Percentiles rank a stretch among this genome's conserved stretches.
Conservation (phyloP, 225 moss, liverwort and hornwort species). For the Neckera pumila region DNA sequence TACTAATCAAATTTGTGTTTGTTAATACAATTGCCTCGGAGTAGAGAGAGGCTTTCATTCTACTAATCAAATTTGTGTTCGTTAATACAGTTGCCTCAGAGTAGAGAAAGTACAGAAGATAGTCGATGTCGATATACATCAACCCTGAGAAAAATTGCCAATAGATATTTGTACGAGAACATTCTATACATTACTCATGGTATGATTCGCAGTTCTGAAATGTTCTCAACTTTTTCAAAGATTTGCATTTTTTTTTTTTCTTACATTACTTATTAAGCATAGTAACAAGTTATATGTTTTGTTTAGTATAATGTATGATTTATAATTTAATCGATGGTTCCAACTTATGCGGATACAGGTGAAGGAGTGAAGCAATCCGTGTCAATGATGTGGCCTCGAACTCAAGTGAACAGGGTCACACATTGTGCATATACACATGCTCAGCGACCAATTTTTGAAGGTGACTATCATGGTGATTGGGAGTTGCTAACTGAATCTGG, state of each 20-base stretch:
- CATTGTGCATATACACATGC: slow-evolving; percentile 12
- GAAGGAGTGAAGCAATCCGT: slow-evolving; percentile 14
- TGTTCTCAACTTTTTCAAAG: neutral
- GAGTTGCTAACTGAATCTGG: slow-evolving; percentile 27
- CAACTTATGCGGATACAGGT: neutral
- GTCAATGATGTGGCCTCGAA: slow-evolving; percentile 24
- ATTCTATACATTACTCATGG: slow-evolving; percentile 38
- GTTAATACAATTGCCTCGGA: neutral
- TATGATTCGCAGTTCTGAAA: neutral
- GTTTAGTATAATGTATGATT: fast-evolving
- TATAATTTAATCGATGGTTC: neutral
- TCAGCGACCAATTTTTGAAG: slow-evolving; percentile 14
- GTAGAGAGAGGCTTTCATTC: neutral
- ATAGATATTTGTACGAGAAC: slow-evolving; percentile 24
- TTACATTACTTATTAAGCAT: too few relatives aligned
- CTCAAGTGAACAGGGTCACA: neutral
- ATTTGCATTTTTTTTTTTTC: neutral
- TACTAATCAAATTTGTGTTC: neutral
- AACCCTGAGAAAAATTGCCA: slow-evolving; percentile 2
- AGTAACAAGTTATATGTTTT: neutral
- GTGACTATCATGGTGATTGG: neutral
- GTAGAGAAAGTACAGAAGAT: slow-evolving; percentile 1
- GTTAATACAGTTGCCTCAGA: neutral
- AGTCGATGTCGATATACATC: neutral
- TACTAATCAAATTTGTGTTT: neutral